Conservation (phyloP, 1,139 yeast species). For the Blastobotrys arbuscula region DNA sequence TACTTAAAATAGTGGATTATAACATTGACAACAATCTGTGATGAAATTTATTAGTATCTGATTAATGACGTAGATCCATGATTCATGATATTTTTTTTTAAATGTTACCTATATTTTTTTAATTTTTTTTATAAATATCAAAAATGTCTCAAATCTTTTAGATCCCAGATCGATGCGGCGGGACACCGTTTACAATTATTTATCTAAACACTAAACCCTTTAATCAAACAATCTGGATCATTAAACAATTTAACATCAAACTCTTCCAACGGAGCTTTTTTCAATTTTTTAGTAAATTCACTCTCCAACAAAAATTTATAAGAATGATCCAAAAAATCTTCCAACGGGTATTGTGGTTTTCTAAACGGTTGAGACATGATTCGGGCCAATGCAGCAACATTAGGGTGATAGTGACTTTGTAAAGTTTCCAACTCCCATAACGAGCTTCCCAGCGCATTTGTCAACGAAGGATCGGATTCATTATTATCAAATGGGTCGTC, state of each 20-base stretch:
- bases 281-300: conserved; percentile 63
- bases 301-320: conserved; percentile 69
- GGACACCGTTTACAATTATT: no score
- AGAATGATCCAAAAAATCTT: conserved; percentile 91
- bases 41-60: no score
- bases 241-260: not conserved
- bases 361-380: conserved; percentile 86
- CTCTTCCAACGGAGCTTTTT: conserved; percentile 66
- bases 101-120: no score
- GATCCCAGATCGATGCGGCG: no score
- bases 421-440: conserved; percentile 86
- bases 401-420: conserved; percentile 90
- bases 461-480: conserved; percentile 68
- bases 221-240: not conserved
- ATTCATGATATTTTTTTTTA: no score
- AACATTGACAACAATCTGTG: no score
- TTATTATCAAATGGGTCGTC: conserved; percentile 61
- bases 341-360: conserved; percentile 80
- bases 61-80: no score
- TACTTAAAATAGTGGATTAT: no score
- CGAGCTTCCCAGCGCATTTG: conserved; percentile 79
- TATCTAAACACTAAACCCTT: not conserved
- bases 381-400: conserved; percentile 85
- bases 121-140: no score
- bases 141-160: no score